Percentiles rank a stretch among this genome's conserved stretches.
Conservation (phyloP, 805 yeast genomes). For the Cyberlindnera misumaiensis region DNA sequence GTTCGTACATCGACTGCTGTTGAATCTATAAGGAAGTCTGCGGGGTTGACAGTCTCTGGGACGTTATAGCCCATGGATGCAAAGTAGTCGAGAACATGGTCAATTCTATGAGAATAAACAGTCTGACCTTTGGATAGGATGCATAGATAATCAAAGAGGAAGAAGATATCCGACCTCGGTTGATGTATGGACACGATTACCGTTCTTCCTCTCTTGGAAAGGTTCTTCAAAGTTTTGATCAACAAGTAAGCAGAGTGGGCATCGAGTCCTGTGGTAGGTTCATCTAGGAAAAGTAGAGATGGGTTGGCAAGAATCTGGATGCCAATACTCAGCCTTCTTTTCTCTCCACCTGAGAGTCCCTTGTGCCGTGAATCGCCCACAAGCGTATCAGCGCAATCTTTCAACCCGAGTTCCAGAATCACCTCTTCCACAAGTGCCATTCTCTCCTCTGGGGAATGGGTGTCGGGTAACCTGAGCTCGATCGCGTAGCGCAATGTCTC, state of each 20-base stretch:
- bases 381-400: constrained; percentile 55
- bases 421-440: constrained; percentile 49
- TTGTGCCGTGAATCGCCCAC: constrained; percentile 51
- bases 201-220: constrained; percentile 60
- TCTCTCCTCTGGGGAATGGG: constrained; percentile 37
- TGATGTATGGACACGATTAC: constrained; percentile 78
- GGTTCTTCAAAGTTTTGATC: constrained; percentile 52
- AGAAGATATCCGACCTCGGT: constrained; percentile 75
- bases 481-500: constrained; percentile 73
- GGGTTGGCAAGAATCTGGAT: constrained; percentile 79
- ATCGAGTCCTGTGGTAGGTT: constrained; percentile 82
- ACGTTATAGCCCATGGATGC: constrained; percentile 30
- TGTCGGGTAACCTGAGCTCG: constrained; percentile 55
- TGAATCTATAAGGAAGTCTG: constrained; percentile 43
- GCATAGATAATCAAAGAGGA: constrained; percentile 62
- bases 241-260: constrained; percentile 68
- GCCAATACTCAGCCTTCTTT: constrained; percentile 70
- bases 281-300: constrained; percentile 70
- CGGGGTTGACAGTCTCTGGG: constrained; percentile 43
- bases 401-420: constrained; percentile 60
- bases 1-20: constrained; percentile 42
- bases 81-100: constrained; percentile 41
- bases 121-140: constrained; percentile 56
- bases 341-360: constrained; percentile 83
- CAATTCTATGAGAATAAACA: constrained; percentile 38